phyloP scores from a whole-genome alignment of 306 rosid species.

The Astragalus glycyphyllos region DNA sequence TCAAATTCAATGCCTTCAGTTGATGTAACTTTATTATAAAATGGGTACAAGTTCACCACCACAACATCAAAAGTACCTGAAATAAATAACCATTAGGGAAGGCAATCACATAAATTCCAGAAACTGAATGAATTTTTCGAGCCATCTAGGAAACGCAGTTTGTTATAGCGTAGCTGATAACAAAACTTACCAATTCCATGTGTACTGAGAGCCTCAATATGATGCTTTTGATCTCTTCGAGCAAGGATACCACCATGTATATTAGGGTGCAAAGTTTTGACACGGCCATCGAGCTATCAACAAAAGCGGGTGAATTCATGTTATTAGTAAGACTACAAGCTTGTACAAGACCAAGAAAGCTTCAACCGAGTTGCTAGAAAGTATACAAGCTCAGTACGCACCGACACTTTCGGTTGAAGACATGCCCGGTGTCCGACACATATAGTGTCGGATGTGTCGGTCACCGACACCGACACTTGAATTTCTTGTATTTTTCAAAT shows the following conservation, averaged over 20 bases:
- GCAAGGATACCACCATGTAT: constrained; percentile 97
- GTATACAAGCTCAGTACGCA: no score
- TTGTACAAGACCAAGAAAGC: background rate
- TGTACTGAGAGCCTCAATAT: constrained; percentile 74
- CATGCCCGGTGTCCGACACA: no score
- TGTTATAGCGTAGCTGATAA: background rate
- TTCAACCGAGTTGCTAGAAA: no score
- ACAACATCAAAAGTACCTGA: constrained; percentile 93
- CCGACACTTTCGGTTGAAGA: no score
- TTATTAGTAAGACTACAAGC: background rate
- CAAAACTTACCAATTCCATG: constrained; percentile 83
- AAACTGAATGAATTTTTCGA: background rate
- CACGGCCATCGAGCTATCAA: constrained; percentile 91
- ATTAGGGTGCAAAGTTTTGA: constrained; percentile 90
- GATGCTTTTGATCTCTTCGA: constrained; percentile 89
- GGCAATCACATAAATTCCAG: constrained; percentile 12
- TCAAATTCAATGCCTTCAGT: constrained; percentile 72
- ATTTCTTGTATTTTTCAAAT: no score
- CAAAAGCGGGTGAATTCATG: constrained; percentile 38
- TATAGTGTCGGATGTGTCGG: no score
- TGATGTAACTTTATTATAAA: constrained; percentile 86
- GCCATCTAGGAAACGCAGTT: background rate
- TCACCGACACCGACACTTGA: no score
- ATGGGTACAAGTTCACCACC: constrained; percentile 93
- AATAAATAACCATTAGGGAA: constrained; percentile 32